phyloP scores from a whole-genome alignment of 106 monocot genomes.

The Acorus calamus region DNA sequence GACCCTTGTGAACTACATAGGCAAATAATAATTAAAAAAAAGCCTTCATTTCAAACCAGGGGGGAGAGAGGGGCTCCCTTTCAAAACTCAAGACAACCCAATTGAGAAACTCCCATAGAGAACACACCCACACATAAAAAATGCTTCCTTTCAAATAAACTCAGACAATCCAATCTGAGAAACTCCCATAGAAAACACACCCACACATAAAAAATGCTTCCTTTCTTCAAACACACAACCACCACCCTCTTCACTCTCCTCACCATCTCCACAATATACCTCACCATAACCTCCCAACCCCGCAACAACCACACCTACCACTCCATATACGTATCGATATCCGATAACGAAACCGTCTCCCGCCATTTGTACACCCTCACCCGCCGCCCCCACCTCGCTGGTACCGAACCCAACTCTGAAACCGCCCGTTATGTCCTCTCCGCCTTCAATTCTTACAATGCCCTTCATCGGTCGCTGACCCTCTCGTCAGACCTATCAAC shows the following conservation, averaged over 20 bases:
- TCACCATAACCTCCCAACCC: not conserved
- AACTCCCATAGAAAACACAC: no score
- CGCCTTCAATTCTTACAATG: slow-evolving; percentile 25
- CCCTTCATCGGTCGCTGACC: slow-evolving; percentile 36
- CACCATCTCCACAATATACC: not conserved
- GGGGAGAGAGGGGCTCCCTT: no score
- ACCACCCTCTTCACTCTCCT: slow-evolving; percentile 13
- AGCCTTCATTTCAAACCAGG: no score
- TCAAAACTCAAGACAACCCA: no score
- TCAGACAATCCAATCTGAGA: not conserved
- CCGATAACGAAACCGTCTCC: slow-evolving; percentile 41
- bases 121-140: no score
- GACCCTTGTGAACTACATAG: no score
- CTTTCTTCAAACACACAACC: slow-evolving; percentile 1
- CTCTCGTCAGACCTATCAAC: slow-evolving; percentile 1
- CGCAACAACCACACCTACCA: slow-evolving; percentile 33
- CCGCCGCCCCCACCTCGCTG: slow-evolving; percentile 45
- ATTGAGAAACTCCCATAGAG: no score
- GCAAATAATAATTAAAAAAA: no score
- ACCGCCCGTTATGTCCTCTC: slow-evolving; percentile 27
- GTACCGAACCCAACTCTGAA: slow-evolving; percentile 28
- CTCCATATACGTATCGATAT: slow-evolving; percentile 53
- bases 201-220: not conserved
- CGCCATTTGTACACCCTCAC: slow-evolving; percentile 48
- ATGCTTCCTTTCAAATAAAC: not conserved